Percentiles rank a stretch among this genome's conserved stretches.
phyloP scores from a whole-genome alignment of 2,329 filamentous ascomycete genomes.

The Fusarium lyarnte region DNA sequence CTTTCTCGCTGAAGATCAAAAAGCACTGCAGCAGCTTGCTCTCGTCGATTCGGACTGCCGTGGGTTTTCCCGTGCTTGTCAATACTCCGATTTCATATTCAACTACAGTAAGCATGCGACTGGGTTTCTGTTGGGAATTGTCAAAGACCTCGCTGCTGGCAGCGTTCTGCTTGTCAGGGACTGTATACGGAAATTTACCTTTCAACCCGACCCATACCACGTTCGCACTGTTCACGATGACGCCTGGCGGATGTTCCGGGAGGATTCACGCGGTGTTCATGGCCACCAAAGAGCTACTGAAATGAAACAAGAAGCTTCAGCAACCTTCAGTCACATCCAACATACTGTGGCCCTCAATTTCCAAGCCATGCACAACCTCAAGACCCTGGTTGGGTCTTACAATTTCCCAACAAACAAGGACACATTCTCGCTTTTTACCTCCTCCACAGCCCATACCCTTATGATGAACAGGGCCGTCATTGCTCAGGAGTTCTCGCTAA shows the following conservation, averaged over 20 bases:
- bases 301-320: too few species aligned
- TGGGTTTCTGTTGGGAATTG: background rate
- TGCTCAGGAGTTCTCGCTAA: too few species aligned
- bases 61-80: constrained; percentile 16
- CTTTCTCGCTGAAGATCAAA: constrained; percentile 1
- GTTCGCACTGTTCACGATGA: background rate
- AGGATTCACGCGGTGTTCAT: background rate
- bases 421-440: too few species aligned
- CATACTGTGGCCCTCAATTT: too few species aligned
- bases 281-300: too few species aligned
- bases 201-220: background rate
- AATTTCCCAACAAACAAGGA: too few species aligned
- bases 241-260: background rate
- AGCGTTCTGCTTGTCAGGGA: background rate
- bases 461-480: too few species aligned
- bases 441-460: too few species aligned
- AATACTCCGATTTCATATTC: constrained; percentile 22
- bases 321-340: too few species aligned
- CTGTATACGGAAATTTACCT: background rate
- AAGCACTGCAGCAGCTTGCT: background rate
- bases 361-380: too few species aligned
- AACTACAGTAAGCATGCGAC: constrained; percentile 1
- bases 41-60: constrained; percentile 31
- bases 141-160: background rate
- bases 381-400: too few species aligned